Evolutionary conservation across 805 yeast species (phyloP).

Genomic region (Saturnispora hagleri): DNA sequence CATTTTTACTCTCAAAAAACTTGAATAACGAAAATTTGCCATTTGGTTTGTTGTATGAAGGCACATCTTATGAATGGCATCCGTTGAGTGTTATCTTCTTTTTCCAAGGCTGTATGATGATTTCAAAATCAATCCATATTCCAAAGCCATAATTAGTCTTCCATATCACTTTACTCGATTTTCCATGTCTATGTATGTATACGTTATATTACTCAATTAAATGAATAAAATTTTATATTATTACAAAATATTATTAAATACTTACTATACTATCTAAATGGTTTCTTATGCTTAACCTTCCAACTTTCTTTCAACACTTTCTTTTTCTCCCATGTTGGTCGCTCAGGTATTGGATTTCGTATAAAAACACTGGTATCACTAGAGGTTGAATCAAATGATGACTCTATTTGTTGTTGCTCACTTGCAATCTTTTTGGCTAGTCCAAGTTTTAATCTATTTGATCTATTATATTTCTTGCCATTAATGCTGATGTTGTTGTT

Average conservation of each 20-base stretch:
- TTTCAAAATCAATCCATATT: conserved; percentile 80
- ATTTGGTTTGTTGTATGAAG: conserved; percentile 50
- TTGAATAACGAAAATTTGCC: conserved; percentile 43
- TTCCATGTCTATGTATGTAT: background rate
- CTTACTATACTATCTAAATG: conserved; percentile 16
- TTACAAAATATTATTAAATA: background rate
- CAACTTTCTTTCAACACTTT: conserved; percentile 9
- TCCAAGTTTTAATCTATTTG: conserved; percentile 4
- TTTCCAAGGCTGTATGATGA: conserved; percentile 82
- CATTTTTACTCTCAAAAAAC: conserved; percentile 45
- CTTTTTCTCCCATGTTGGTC: background rate
- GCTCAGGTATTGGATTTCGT: background rate
- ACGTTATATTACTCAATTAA: background rate
- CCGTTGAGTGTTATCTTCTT: conserved; percentile 55
- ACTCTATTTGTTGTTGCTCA: background rate
- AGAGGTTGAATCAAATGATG: conserved; percentile 7
- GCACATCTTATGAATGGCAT: conserved; percentile 63
- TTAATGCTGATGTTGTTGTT: background rate
- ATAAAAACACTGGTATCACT: conserved; percentile 4
- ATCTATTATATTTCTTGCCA: background rate
- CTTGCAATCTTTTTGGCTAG: conserved; percentile 6
- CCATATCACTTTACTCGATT: background rate
- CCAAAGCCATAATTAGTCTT: conserved; percentile 55
- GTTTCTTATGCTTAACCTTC: conserved; percentile 21
- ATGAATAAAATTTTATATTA: background rate